Percentiles rank a stretch among this genome's conserved stretches.
phyloP scores from a whole-genome alignment of 148 eudicot species.

The Diospyros kaki region DNA sequence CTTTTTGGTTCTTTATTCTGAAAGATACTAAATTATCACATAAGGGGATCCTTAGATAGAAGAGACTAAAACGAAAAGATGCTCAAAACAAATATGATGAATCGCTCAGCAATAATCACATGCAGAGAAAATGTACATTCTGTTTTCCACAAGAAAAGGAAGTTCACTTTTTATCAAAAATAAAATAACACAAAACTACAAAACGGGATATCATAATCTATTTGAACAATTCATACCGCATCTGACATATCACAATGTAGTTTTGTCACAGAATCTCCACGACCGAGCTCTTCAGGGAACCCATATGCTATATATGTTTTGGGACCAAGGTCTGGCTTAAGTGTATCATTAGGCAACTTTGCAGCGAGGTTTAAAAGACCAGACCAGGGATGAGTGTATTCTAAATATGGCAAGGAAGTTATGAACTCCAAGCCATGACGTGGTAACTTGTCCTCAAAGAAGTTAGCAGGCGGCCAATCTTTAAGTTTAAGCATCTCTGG shows the following conservation, averaged over 20 bases:
- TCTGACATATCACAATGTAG: slow-evolving; percentile 66
- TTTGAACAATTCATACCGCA: slow-evolving; percentile 41
- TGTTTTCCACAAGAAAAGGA: neutral
- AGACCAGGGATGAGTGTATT: slow-evolving; percentile 56
- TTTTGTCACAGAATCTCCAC: slow-evolving; percentile 75
- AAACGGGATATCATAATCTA: neutral
- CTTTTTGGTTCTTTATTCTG: too few species aligned
- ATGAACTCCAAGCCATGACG: slow-evolving; percentile 63
- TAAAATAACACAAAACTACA: neutral
- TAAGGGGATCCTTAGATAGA: too few species aligned
- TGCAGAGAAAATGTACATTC: neutral
- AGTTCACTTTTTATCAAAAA: neutral
- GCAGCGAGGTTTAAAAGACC: slow-evolving; percentile 56
- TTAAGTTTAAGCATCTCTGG: slow-evolving; percentile 60
- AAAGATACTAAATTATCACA: too few species aligned
- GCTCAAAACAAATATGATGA: neutral
- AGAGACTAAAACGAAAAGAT: too few species aligned
- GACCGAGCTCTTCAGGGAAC: slow-evolving; percentile 58
- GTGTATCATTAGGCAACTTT: slow-evolving; percentile 25
- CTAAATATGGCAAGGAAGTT: slow-evolving; percentile 62
- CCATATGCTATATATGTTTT: slow-evolving; percentile 78
- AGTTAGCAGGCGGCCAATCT: slow-evolving; percentile 62
- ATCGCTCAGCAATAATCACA: neutral
- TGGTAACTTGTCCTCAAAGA: slow-evolving; percentile 57
- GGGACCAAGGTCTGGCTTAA: slow-evolving; percentile 67